Evolutionary conservation across 2,329 filamentous ascomycete genomes (phyloP).

Genomic region (Colletotrichum brevisporum): DNA sequence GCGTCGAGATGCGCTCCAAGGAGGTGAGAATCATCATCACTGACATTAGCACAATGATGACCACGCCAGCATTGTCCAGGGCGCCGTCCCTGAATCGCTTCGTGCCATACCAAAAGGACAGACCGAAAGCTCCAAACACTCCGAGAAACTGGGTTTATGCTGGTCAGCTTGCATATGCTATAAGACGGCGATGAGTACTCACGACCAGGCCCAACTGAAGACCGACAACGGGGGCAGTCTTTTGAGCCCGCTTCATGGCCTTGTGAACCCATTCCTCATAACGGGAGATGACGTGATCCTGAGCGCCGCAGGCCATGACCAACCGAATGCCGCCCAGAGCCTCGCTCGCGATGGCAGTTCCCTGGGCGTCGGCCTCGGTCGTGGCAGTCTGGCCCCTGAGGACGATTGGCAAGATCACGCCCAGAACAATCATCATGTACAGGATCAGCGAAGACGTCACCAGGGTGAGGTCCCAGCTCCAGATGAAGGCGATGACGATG

Average conservation of each 20-base stretch:
- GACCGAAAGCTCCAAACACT: slow-evolving; percentile 53
- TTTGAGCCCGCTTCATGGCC: slow-evolving; percentile 52
- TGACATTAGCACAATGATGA: slow-evolving; percentile 55
- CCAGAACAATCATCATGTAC: slow-evolving; percentile 53
- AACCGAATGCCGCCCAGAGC: slow-evolving; percentile 57
- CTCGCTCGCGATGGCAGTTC: slow-evolving; percentile 59
- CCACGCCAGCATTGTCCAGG: slow-evolving; percentile 52
- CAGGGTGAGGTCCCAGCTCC: slow-evolving; percentile 66
- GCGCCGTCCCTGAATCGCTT: slow-evolving; percentile 51
- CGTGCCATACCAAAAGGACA: slow-evolving; percentile 61
- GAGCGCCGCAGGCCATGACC: slow-evolving; percentile 61
- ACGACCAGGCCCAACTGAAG: slow-evolving; percentile 49
- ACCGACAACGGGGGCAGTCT: slow-evolving; percentile 50
- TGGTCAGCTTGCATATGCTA: not conserved
- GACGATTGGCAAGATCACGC: slow-evolving; percentile 49
- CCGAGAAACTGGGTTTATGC: slow-evolving; percentile 47
- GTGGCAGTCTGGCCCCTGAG: slow-evolving; percentile 45
- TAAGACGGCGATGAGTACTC: not conserved
- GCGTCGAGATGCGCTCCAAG: slow-evolving; percentile 54
- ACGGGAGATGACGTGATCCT: slow-evolving; percentile 51
- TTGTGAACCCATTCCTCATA: slow-evolving; percentile 56
- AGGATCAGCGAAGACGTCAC: slow-evolving; percentile 63
- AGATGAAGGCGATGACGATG: slow-evolving; percentile 65
- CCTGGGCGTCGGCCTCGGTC: slow-evolving; percentile 49
- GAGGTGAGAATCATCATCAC: slow-evolving; percentile 55